Conservation (phyloP, 352 stramenopile genomes). For the Globisporangium polare region DNA sequence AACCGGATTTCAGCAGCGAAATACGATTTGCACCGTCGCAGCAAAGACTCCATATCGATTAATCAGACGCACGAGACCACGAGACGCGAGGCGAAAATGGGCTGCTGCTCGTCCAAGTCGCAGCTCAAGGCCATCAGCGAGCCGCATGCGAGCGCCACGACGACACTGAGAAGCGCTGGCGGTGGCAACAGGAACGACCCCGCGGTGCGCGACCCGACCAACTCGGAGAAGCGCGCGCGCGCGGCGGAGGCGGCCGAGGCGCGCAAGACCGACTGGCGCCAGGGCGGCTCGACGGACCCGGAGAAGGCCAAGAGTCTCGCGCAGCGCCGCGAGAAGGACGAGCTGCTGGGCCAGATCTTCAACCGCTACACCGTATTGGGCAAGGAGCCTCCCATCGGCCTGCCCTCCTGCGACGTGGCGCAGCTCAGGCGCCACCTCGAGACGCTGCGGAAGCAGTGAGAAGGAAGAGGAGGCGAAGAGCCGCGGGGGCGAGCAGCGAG, state of each 20-base stretch:
- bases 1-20: too few species aligned
- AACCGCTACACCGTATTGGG: constrained; percentile 74
- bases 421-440: constrained; percentile 77
- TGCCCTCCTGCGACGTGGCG: constrained; percentile 73
- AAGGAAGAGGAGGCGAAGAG: not conserved
- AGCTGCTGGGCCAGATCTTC: constrained; percentile 78
- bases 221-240: constrained; percentile 61
- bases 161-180: constrained; percentile 12
- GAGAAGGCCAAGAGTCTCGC: constrained; percentile 63
- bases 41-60: too few species aligned
- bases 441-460: constrained; percentile 31
- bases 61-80: constrained; percentile 1
- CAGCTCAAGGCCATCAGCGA: constrained; percentile 35
- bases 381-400: constrained; percentile 74
- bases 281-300: constrained; percentile 56
- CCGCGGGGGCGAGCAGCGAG: not conserved
- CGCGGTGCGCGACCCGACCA: constrained; percentile 32
- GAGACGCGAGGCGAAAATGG: constrained; percentile 32
- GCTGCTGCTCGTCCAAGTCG: constrained; percentile 65
- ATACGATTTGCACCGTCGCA: too few species aligned
- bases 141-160: constrained; percentile 12
- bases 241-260: constrained; percentile 64
- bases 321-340: constrained; percentile 77
- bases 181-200: not conserved
- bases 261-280: constrained; percentile 70